Base-by-base conservation (phyloP, 2,329 filamentous ascomycete species). In the Aotearoamyces nothofagi region DNA sequence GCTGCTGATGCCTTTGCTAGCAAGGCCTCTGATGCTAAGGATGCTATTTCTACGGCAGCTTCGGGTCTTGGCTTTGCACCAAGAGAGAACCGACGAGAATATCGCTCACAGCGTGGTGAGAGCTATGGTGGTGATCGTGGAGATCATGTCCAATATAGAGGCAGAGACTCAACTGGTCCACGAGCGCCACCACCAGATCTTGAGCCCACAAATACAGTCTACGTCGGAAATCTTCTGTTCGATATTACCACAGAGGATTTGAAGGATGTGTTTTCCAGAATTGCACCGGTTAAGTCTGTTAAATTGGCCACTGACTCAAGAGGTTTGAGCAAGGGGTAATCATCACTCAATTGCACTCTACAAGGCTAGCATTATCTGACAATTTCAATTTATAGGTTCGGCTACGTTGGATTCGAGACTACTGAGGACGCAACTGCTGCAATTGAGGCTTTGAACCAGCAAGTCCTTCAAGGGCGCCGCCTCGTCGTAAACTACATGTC, bases 201-300 rank as follows among this genome's bases (percentile, higher is more conserved):
- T 17, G 30, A 39, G n/a, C 54, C 54, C 11, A 56, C 55, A 27
- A 52, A 53, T 36, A 64, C 59, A 4, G 41, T 81, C 33, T 82
- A 78, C 43, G 47, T 80, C 37, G 76, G 74, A 24, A 82, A 82
- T 47, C 50, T 82, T 19, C 73, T 73, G 50, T 81, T 74, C 46
- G 74, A 80, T 46, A 60, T 78, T 33, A 71, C 63, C 5, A 58
- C 62, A 9, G 60, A 66, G 22, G 64, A 76, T 41, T 44, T 82
- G 25, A 56, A 65, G 44, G 56, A 57, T 30, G 61, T 71, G 33
- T 74, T 80, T 46, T 51, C 55, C 24, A 52, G 57, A 15, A 74
- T 63, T 43, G 77, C 75, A 27, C 50, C 55, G 8, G 53, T 81
- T 33, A 44, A 56, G 26, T 57, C 54, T 27, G 51, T 56, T n/a